Evolutionary conservation across 164 flowering plant species (phyloP).

Genomic region (Berberis vulgaris): DNA sequence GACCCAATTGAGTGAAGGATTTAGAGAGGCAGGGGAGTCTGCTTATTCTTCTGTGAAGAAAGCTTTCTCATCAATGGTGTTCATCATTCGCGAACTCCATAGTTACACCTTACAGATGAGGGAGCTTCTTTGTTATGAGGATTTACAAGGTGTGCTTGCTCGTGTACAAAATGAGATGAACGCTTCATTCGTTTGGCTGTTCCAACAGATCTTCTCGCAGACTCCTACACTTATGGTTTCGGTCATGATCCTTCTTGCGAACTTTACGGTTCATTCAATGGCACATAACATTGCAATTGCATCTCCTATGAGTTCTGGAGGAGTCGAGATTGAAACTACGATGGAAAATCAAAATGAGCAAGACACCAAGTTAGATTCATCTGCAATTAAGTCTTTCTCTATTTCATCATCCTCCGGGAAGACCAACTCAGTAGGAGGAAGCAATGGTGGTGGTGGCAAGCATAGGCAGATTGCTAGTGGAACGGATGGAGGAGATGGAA

Average conservation of each 20-base stretch:
- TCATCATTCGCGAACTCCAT: conserved; percentile 82
- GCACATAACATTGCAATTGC: conserved; percentile 46
- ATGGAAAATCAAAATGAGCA: conserved; percentile 14
- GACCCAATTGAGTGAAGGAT: conserved; percentile 45
- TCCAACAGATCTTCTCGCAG: conserved; percentile 77
- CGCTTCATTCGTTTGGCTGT: conserved; percentile 89
- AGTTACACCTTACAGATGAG: conserved; percentile 70
- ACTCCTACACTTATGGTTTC: conserved; percentile 89
- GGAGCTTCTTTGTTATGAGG: conserved; percentile 50
- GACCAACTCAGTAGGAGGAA: conserved; percentile 48
- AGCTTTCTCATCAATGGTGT: conserved; percentile 91
- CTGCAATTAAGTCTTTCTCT: conserved; percentile 28
- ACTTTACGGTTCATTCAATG: conserved; percentile 81
- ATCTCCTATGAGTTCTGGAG: conserved; percentile 15
- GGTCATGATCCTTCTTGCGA: conserved; percentile 87
- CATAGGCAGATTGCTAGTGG: conserved; percentile 40
- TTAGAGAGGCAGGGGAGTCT: conserved; percentile 51
- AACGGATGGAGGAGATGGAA: conserved; percentile 60
- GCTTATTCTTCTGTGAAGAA: conserved; percentile 72
- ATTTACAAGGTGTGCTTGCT: conserved; percentile 48
- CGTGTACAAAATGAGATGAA: conserved; percentile 72
- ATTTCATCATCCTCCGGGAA: conserved; percentile 39
- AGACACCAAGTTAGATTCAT: conserved; percentile 36
- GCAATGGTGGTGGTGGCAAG: conserved; percentile 65
- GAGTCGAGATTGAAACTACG: conserved; percentile 18